Conservation (phyloP, 2,329 filamentous ascomycete species). For the Cordyceps cicadae region DNA sequence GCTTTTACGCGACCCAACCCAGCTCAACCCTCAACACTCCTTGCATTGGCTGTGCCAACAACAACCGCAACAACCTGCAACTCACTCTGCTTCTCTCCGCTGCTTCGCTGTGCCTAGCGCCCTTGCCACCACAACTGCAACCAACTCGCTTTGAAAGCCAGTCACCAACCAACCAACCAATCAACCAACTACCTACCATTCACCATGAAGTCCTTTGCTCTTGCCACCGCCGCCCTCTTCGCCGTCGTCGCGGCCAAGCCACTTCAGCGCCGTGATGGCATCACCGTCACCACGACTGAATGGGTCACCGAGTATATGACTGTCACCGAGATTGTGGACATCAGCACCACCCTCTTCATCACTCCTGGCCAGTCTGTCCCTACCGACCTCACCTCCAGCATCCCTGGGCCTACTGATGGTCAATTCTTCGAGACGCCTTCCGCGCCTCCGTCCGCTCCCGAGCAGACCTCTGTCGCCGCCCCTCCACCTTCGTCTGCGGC, state of each 20-base stretch:
- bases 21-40: not conserved
- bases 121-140: not conserved
- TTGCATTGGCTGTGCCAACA: slow-evolving; percentile 9
- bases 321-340: slow-evolving; percentile 41
- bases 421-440: slow-evolving; percentile 23
- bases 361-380: slow-evolving; percentile 25
- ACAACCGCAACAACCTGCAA: slow-evolving; percentile 17
- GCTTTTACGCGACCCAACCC: not conserved
- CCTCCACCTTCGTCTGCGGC: not conserved
- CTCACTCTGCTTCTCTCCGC: not conserved
- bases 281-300: slow-evolving; percentile 38
- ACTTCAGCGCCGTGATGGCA: slow-evolving; percentile 28
- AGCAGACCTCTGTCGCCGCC: slow-evolving; percentile 8
- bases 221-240: slow-evolving; percentile 19
- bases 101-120: slow-evolving; percentile 7
- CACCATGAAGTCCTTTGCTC: slow-evolving; percentile 34
- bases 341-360: slow-evolving; percentile 39
- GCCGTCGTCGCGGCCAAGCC: slow-evolving; percentile 41
- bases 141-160: not conserved
- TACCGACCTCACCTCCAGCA: slow-evolving; percentile 17
- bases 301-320: slow-evolving; percentile 12
- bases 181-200: not conserved
- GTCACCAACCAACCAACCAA: no score
- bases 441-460: not conserved
- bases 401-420: slow-evolving; percentile 19